A percentile compares a stretch with the other conserved stretches of the same genome.
Evolutionary conservation across 2,329 filamentous ascomycete species (phyloP).

Genomic region (Tolypocladium endophyticum): DNA sequence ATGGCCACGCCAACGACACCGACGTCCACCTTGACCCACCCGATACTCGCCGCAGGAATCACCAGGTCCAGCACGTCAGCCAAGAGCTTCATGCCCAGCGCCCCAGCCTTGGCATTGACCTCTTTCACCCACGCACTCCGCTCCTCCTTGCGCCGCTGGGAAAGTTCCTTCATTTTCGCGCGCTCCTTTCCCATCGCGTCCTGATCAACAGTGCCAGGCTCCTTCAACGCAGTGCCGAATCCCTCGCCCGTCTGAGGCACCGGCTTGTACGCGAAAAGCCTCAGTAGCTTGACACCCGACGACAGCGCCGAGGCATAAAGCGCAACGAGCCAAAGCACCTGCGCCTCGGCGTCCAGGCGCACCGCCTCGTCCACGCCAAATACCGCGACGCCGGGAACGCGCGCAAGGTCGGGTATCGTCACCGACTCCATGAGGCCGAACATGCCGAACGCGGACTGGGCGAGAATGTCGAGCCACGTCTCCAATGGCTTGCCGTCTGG

Average conservation of each 20-base stretch:
- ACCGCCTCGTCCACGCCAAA: slow-evolving; percentile 39
- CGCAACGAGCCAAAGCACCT: slow-evolving; percentile 60
- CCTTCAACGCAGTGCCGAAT: slow-evolving; percentile 9
- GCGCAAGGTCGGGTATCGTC: slow-evolving; percentile 45
- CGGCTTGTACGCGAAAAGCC: slow-evolving; percentile 22
- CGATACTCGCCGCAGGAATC: slow-evolving; percentile 48
- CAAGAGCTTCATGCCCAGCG: slow-evolving; percentile 36
- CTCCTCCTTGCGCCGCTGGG: slow-evolving; percentile 21
- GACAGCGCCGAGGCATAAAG: slow-evolving; percentile 40
- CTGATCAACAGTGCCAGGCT: not conserved
- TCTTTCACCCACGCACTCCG: slow-evolving; percentile 18
- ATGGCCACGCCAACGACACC: slow-evolving; percentile 47
- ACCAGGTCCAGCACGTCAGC: slow-evolving; percentile 52
- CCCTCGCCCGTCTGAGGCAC: slow-evolving; percentile 20
- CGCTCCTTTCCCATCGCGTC: slow-evolving; percentile 10
- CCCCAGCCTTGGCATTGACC: slow-evolving; percentile 16
- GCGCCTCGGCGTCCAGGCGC: slow-evolving; percentile 46
- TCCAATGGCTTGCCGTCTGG: slow-evolving; percentile 18
- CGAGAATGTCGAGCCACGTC: slow-evolving; percentile 41
- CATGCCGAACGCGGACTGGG: slow-evolving; percentile 50
- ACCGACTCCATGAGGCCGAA: slow-evolving; percentile 58
- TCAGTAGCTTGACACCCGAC: slow-evolving; percentile 29
- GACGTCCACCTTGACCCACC: slow-evolving; percentile 44
- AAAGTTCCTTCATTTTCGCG: slow-evolving; percentile 17
- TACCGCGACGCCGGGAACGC: slow-evolving; percentile 32